Base-by-base conservation (phyloP, 2,329 filamentous ascomycete genomes). In the Colletotrichum brevisporum region DNA sequence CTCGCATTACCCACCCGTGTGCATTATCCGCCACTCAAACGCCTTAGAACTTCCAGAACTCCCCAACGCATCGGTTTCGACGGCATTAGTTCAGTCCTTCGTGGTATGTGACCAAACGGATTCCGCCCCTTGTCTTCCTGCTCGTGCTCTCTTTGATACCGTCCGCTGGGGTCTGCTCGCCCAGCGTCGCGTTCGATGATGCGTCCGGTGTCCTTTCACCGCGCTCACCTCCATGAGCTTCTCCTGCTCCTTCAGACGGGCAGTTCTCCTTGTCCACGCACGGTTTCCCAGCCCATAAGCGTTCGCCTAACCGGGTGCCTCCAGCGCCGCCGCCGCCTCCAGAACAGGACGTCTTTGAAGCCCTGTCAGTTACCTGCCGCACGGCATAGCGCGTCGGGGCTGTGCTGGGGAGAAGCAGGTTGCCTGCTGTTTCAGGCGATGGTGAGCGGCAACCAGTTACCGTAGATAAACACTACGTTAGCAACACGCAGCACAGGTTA, bases 61-160 rank as follows among this genome's bases (percentile, higher is more conserved):
- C 95, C 70, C 86, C 78, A 97, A 78, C 9, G 92, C 92, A 98
- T 90, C 2, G 94, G 93, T 79, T 97, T 97, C 78, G 70, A 98
- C 95, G 12, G 95, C 95, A 85, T 98, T 97, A 64, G n/a, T 94
- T 96, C 77, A 94, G 90, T 0, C 95, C 95, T 82, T 98, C 95
- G 75, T 97, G 91, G 79, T 91, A 98, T 71, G 90, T 95, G 50
- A 97, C 90, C 94, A 97, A 4, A 95, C 92, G 85, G 64, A 83
- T 80, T 51, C 80, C 78, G 47, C 75, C 78, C 78, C 68, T 74
- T 75, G 70, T 73, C 78, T 45, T 75, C 77, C 54, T 75, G 77
- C 26, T 63, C 75, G 58, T 75, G 76, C 52, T 73, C 64, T 68
- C 47, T 53, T 76, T 60, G 60, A 70, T n/a, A n/a, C n/a, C 5